Evolutionary conservation across 2,329 filamentous ascomycete species (phyloP), one percentile per base, ranked within the genome.

Genomic region (Arthrobotrys sphaeroides): DNA sequence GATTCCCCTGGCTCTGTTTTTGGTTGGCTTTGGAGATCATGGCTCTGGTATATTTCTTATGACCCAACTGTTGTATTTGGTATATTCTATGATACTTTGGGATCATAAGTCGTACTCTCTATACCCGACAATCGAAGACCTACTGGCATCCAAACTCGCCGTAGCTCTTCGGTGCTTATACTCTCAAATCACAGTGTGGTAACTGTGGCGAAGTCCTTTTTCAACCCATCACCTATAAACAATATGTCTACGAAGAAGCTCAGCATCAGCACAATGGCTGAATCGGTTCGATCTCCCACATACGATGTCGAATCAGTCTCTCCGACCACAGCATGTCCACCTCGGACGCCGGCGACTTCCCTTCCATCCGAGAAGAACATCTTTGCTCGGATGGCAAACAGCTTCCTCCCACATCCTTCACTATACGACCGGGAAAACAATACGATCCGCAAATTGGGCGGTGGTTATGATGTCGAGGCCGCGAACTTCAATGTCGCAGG

Each of bases 401-500:
- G 70, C 22, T 74, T 74, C 16, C 70, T 65, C 20, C 62, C 64
- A 20, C 70, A 74, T 51, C 70, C 70, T 55, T 59, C 70, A 16
- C 36, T 68, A 36, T 74, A 74, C 40, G 55, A 64, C 12, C 70
- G 62, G 20, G 55, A 68, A 6, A 60, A 61, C 22, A 61, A 28
- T 20, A 67, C 38, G 7, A 24, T 74, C 20, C 40, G 57, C 5
- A 74, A 74, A 18, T 22, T 53, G 5, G 70, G 70, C 13, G 70
- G 70, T 13, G 40, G 67, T 20, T 76, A 76, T 24, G 78, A 80
- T 75, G 45, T 78, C 51, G 79, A 80, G 26, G 69, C 75, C 18
- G 79, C 78, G 13, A 77, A 77, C 20, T 57, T 74, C 18, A 79
- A 78, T 40, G 64, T 80, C 13, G 79, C 79, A 5, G 78, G 90